Percentiles rank a stretch among this genome's conserved stretches.
phyloP scores from a whole-genome alignment of 108 stramenopile species.

The Discostella stelligeroides region DNA sequence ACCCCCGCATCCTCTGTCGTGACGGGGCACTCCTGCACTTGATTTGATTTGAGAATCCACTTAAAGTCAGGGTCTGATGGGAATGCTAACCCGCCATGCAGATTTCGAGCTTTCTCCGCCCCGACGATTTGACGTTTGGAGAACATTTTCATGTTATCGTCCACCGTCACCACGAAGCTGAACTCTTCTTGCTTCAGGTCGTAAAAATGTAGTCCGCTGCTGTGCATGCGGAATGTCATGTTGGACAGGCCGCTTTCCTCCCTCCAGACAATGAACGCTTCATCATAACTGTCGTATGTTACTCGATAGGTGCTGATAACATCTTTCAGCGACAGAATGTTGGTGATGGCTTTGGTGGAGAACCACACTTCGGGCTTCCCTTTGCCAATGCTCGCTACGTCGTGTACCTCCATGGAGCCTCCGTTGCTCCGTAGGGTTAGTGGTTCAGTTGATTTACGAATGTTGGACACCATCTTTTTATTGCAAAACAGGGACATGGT shows the following conservation, averaged over 20 bases:
- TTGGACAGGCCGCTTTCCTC: slow-evolving; percentile 12
- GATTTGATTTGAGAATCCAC: not conserved
- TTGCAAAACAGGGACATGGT: too few relatives aligned
- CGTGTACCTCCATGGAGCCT: not conserved
- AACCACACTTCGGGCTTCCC: slow-evolving; percentile 10
- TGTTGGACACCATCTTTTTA: too few relatives aligned
- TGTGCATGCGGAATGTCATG: slow-evolving; percentile 25
- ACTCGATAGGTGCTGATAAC: slow-evolving; percentile 10
- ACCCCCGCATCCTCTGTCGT: slow-evolving; percentile 1
- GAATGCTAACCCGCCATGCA: slow-evolving; percentile 19
- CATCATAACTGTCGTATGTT: slow-evolving; percentile 23
- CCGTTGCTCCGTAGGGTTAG: not conserved
- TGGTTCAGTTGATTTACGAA: not conserved
- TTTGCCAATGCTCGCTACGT: not conserved
- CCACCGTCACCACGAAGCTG: slow-evolving; percentile 6
- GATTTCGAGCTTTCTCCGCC: slow-evolving; percentile 11
- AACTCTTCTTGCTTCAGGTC: slow-evolving; percentile 9
- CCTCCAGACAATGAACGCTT: slow-evolving; percentile 10
- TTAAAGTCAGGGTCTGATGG: not conserved
- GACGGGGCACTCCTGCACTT: not conserved
- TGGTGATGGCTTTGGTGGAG: slow-evolving; percentile 10
- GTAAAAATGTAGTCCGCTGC: slow-evolving; percentile 16
- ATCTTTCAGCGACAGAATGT: slow-evolving; percentile 20
- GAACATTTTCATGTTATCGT: slow-evolving; percentile 11
- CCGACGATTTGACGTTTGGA: slow-evolving; percentile 12